phyloP scores from a whole-genome alignment of 2,329 filamentous ascomycete species.

The Exutisphaerella laricina region DNA sequence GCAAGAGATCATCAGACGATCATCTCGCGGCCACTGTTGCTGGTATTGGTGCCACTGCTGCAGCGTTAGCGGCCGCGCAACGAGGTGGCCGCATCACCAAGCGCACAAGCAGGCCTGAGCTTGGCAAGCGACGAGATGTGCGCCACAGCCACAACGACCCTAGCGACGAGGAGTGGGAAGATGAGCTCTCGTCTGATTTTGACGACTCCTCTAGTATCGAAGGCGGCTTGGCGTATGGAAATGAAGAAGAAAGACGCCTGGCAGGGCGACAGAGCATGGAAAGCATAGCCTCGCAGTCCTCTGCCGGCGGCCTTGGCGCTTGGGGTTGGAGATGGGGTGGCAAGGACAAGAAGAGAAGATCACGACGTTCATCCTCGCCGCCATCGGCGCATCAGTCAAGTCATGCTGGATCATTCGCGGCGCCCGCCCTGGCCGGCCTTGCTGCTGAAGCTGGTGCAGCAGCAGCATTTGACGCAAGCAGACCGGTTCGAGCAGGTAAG shows the following conservation, averaged over 20 bases:
- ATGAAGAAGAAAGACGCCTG: conserved; percentile 34
- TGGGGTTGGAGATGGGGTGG: conserved; percentile 59
- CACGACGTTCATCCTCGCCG: conserved; percentile 13
- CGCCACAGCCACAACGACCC: conserved; percentile 21
- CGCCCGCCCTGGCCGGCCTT: conserved; percentile 38
- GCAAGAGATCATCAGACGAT: conserved; percentile 41
- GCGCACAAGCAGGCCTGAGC: conserved; percentile 23
- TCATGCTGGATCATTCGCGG: conserved; percentile 35
- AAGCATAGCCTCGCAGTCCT: conserved; percentile 50
- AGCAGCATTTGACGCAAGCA: conserved; percentile 39
- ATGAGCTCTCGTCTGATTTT: conserved; percentile 47
- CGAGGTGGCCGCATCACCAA: conserved; percentile 27
- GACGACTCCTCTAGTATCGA: conserved; percentile 51
- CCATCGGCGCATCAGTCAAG: conserved; percentile 13
- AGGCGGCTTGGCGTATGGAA: conserved; percentile 58
- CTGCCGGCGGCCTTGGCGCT: conserved; percentile 41
- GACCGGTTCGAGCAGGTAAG: conserved; percentile 15
- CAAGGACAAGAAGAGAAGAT: conserved; percentile 41
- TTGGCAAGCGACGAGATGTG: conserved; percentile 22
- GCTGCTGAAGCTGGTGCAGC: conserved; percentile 39
- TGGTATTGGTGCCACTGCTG: conserved; percentile 45
- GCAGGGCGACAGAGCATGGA: conserved; percentile 44
- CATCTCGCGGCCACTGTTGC: conserved; percentile 43
- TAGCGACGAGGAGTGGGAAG: conserved; percentile 55
- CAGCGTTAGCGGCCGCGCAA: conserved; percentile 44